Evolutionary conservation across 2,329 filamentous ascomycete genomes (phyloP).

Genomic region (Sarocladiaceae sp.): DNA sequence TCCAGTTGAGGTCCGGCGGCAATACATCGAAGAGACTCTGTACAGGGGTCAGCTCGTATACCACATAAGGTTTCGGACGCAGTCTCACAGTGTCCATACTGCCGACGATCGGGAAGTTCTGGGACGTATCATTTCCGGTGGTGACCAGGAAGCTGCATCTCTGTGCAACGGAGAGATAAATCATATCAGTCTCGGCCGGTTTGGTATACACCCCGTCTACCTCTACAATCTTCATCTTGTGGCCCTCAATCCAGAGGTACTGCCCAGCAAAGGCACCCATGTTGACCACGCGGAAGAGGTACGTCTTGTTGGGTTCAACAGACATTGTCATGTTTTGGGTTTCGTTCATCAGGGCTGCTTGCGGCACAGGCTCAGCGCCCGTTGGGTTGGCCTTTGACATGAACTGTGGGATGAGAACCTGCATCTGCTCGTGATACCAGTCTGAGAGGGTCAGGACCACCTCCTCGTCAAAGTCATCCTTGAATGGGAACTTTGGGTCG

Average conservation of each 20-base stretch:
- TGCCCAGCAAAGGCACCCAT: slow-evolving; percentile 65
- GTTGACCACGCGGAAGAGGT: slow-evolving; percentile 66
- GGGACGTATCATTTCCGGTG: slow-evolving; percentile 52
- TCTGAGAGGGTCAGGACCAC: slow-evolving; percentile 60
- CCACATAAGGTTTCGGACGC: too few species aligned
- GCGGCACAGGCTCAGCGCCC: slow-evolving; percentile 59
- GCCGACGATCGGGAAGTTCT: slow-evolving; percentile 61
- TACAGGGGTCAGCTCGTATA: too few species aligned
- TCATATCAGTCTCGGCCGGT: slow-evolving; percentile 49
- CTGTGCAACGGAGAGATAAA: slow-evolving; percentile 64
- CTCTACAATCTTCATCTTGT: slow-evolving; percentile 64
- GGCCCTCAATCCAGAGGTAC: slow-evolving; percentile 61
- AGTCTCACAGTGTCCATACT: slow-evolving; percentile 64
- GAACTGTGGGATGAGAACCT: slow-evolving; percentile 39
- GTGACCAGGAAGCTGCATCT: slow-evolving; percentile 58
- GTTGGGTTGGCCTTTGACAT: slow-evolving; percentile 49
- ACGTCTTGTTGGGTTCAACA: slow-evolving; percentile 62
- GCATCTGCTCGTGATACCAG: slow-evolving; percentile 60
- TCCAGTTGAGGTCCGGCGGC: slow-evolving; percentile 61
- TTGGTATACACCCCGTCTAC: slow-evolving; percentile 67
- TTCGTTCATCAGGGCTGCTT: slow-evolving; percentile 67
- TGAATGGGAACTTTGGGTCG: slow-evolving; percentile 54
- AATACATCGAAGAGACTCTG: slow-evolving; percentile 62
- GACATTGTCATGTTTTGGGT: slow-evolving; percentile 52
- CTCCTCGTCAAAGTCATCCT: slow-evolving; percentile 54